Evolutionary conservation across 2,329 filamentous ascomycete genomes (phyloP), one percentile per base, ranked within the genome.

Genomic region (Stylonectria norvegica): DNA sequence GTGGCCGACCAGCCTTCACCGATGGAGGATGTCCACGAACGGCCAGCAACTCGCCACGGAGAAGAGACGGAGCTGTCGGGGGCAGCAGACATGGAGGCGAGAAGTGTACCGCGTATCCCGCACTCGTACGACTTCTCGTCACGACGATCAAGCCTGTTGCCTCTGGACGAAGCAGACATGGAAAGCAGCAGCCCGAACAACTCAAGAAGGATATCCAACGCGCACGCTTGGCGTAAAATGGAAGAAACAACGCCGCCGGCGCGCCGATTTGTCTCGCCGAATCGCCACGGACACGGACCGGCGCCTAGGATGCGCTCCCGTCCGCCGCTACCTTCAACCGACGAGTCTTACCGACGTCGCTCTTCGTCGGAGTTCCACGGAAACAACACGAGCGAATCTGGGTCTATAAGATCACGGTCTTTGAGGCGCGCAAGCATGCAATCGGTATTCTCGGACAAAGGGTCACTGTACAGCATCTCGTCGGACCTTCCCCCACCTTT

Each of bases 1-100:
- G 74, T 79, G 3, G 60, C 71, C 36, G 76, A 80, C 42, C 69
- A 76, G 32, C 73, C 74, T 0, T 76, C 75, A 0, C 55, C 55
- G 3, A 48, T 57, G 52, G 52, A 56, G 12, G 55, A 56, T 8
- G 43, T 55, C 9, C 49, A 57, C 2, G 52, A 59, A 17, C 50
- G 62, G 14, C 60, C 63, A 15, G 57, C 57, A 5, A 65, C 55
- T 6, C 52, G 54, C 2, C 55, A 57, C 9, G 55, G 55, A 14
- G 52, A 55, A 20, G 54, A 57, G 18, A 53, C 43, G 10, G 42
- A 36, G 7, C 28, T 36, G 3, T 36, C 32, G 12, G 39, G 47
- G 5, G 40, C 40, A 1, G 31, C 27, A 17, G 50, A 49, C 17
- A 45, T 52, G 15, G 50, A 50, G 36, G 9, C 34, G 12, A 30